Conservation (phyloP, 352 stramenopile species). For the Pythium apleroticum region DNA sequence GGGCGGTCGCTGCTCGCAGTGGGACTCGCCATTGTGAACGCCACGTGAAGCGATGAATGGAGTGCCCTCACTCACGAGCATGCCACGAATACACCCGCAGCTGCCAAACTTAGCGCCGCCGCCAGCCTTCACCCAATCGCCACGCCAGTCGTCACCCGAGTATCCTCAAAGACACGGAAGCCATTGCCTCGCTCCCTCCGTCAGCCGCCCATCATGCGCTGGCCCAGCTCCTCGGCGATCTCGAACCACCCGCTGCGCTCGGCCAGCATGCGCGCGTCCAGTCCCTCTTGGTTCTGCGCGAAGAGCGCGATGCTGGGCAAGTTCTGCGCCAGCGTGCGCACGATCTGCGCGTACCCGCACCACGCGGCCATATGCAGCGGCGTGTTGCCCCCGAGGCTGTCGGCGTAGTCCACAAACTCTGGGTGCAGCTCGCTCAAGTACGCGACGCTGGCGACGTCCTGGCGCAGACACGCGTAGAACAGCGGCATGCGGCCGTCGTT, state of each 20-base stretch:
- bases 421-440: constrained; percentile 51
- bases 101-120: no score
- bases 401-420: constrained; percentile 72
- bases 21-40: background rate
- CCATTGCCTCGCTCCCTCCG: no score
- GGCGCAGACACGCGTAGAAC: constrained; percentile 54
- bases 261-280: constrained; percentile 46
- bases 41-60: no score
- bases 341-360: constrained; percentile 35
- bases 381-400: constrained; percentile 56
- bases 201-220: background rate
- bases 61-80: no score
- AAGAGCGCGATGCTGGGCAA: constrained; percentile 50
- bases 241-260: constrained; percentile 27
- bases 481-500: constrained; percentile 58
- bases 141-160: no score
- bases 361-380: constrained; percentile 60
- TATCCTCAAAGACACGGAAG: no score
- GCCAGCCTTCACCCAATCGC: background rate
- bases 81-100: no score
- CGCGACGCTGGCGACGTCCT: constrained; percentile 48
- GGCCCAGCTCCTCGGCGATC: constrained; percentile 9
- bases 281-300: constrained; percentile 49
- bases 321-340: constrained; percentile 37
- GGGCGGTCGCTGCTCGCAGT: background rate